phyloP scores from a whole-genome alignment of 306 rosid genomes.

The Morella rubra region DNA sequence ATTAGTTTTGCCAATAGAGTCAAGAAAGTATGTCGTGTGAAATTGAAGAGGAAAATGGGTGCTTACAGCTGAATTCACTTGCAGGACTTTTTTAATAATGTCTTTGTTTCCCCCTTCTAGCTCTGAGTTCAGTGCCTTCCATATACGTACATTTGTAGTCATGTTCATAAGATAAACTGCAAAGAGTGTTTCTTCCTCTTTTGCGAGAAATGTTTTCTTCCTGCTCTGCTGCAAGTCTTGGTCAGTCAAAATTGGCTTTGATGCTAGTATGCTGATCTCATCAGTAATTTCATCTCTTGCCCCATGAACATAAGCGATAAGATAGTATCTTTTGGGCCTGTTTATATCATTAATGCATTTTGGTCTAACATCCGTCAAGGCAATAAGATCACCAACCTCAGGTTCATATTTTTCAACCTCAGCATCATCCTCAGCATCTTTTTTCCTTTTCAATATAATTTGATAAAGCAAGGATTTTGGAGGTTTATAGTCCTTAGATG shows the following conservation, averaged over 20 bases:
- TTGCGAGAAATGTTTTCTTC: not conserved
- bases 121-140: conserved; percentile 21
- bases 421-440: not conserved
- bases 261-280: conserved; percentile 7
- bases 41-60: not conserved
- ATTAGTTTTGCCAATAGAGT: not conserved
- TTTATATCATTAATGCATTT: conserved; percentile 27
- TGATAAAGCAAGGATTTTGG: conserved; percentile 24
- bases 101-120: conserved; percentile 7
- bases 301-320: conserved; percentile 21
- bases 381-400: conserved; percentile 32
- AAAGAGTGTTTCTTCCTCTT: not conserved
- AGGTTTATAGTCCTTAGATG: not conserved
- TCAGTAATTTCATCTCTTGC: not conserved
- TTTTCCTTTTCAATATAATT: not conserved
- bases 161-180: conserved; percentile 31
- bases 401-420: conserved; percentile 20
- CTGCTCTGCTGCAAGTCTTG: not conserved
- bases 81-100: conserved; percentile 21
- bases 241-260: conserved; percentile 6
- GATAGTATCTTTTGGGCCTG: conserved; percentile 12
- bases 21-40: no score
- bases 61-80: conserved; percentile 19
- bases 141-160: conserved; percentile 32
- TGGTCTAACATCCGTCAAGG: conserved; percentile 28